Conservation (phyloP, 2,329 filamentous ascomycete species). For the Fusarium sp. region DNA sequence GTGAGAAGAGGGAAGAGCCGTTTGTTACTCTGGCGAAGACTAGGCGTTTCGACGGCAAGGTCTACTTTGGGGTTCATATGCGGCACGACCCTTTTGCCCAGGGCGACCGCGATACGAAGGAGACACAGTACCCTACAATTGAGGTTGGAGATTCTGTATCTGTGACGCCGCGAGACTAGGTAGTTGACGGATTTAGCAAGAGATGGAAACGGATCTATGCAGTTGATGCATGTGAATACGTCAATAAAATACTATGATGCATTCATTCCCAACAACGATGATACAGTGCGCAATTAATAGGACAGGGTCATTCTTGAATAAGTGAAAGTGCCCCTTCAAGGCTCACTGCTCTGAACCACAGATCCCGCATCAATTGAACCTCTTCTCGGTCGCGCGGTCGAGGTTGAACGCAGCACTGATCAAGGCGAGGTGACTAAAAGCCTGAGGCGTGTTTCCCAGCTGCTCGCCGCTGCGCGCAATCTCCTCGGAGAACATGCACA, state of each 20-base stretch:
- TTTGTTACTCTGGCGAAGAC: conserved; percentile 91
- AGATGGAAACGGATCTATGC: neutral
- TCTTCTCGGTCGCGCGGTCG: conserved; percentile 60
- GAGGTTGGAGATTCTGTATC: conserved; percentile 61
- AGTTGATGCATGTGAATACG: conserved; percentile 1
- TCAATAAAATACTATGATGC: neutral
- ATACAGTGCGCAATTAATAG: neutral
- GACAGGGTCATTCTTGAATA: neutral
- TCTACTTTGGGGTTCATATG: conserved; percentile 91
- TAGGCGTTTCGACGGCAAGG: conserved; percentile 83
- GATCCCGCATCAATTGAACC: conserved; percentile 38
- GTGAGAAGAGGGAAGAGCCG: conserved; percentile 82
- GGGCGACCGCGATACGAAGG: conserved; percentile 13
- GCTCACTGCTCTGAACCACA: neutral
- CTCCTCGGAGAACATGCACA: conserved; percentile 84
- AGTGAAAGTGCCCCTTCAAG: neutral
- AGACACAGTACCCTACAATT: conserved; percentile 56
- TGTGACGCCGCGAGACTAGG: conserved; percentile 30
- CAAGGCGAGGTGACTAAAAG: conserved; percentile 81
- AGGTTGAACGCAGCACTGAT: conserved; percentile 84
- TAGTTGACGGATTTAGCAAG: neutral
- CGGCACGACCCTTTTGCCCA: conserved; percentile 54
- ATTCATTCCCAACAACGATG: neutral
- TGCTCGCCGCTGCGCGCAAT: conserved; percentile 81
- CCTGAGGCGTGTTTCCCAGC: conserved; percentile 83